Base-by-base conservation (phyloP, 2,329 filamentous ascomycete species). In the Colletotrichum cordylinicola region DNA sequence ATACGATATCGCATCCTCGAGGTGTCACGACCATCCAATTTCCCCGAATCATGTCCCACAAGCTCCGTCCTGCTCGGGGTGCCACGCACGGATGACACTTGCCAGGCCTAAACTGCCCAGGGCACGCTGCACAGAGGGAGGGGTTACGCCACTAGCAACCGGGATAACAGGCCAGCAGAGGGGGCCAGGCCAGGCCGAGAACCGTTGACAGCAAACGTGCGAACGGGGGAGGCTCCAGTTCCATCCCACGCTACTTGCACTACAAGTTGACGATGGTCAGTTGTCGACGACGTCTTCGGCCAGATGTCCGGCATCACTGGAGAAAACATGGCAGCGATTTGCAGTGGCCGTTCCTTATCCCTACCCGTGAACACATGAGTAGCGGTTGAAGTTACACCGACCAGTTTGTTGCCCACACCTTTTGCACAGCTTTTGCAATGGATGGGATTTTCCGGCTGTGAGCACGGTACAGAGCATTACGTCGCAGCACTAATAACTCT, bases 1-100 rank as follows among this genome's bases (percentile, higher is more conserved):
- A 48, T 52, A 16, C 21, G 66, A 64, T 65, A 75, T 60, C 70
- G 58, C 35, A 68, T 71, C 33, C 73, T 73, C 56, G 31, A 66
- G 33, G 52, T 70, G 70, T 35, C 56, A 73, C 62, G 18, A 52
- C 73, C 56, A 65, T 68, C 64, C 64, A 75, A 75, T 75, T 73
- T 75, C 73, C 73, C 73, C 73, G 73, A 75, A 73, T 75, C 73
- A 75, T 75, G 70, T 75, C 58, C 70, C 73, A 75, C 73, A 73
- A 58, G 64, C 58, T 73, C 62, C 70, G 73, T 67, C 48, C 29
- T 52, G 8, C 58, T 61, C 60, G 39, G 43, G 56, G 65, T 33
- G 65, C 37, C 43, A 75, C 64, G 73, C 73, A 75, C 73, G 64
- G 73, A 75, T 75, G 70, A 29, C 64, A 64, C 69, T 68, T 56